Base-by-base conservation (phyloP, 129 eudicot species). In the Flaveria bidentis region DNA sequence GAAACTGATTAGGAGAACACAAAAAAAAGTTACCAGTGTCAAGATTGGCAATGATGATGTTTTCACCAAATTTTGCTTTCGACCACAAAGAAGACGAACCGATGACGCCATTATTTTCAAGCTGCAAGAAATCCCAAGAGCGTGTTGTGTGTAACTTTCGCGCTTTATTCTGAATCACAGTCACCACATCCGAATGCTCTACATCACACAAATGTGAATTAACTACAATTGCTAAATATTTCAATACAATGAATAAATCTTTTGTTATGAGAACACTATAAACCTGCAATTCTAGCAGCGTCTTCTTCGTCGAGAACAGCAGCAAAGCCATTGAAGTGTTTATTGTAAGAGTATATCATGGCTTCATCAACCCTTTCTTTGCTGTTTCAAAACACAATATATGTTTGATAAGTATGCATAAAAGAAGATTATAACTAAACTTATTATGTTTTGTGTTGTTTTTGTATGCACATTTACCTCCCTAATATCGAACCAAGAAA, bases 101-200 rank as follows among this genome's bases (percentile, higher is more conserved):
- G 12, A 89, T 36, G 17, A 63, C 55, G 12, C 94, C 84, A 15
- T 85, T 42, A 5, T n/a, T 80, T 78, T 86, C 96, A 9, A 93
- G 87, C 67, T 74, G 67, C 7, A 93, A 80, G 67, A 93, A 93
- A 22, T 73, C 82, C 98, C 98, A 93, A 0, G 98, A 88, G 58
- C 70, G 94, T 9, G 96, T 90, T 45, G 98, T 93, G 84, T 93
- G 98, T 61, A 93, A 46, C 4, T 83, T 88, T 20, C 39, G 56
- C 13, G 80, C 88, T 79, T 67, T 67, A 71, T 84, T 83, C 69
- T 52, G 65, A 55, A 93, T 81, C n/a, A 93, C 81, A 1, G 92
- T 86, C 17, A 86, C 82, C 45, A 93, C 98, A 55, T 82, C 83
- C 6, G 96, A 91, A 78, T 87, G 96, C 72, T 82, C 97, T 91